phyloP scores from a whole-genome alignment of 192 early-diverging fungal genomes.

The Coemansia sp. region DNA sequence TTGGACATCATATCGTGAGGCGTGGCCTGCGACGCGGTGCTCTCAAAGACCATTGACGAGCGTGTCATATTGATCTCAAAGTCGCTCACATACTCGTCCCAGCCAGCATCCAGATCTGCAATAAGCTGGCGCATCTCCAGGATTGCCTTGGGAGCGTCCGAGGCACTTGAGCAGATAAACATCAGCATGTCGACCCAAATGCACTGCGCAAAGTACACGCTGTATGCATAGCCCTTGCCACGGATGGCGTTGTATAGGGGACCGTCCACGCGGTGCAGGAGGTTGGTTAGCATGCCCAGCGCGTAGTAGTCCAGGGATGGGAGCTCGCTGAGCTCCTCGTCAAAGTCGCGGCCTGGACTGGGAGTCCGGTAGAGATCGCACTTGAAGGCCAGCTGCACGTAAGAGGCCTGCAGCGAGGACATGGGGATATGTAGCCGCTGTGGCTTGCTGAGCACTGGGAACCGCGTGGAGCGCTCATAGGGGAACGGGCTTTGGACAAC shows the following conservation, averaged over 20 bases:
- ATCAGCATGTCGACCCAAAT: constrained; percentile 60
- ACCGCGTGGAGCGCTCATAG: constrained; percentile 36
- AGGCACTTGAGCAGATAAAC: constrained; percentile 21
- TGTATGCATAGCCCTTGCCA: constrained; percentile 76
- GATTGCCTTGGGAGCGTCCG: constrained; percentile 33
- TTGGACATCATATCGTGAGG: constrained; percentile 13
- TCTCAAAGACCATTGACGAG: constrained; percentile 21
- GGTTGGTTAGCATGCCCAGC: constrained; percentile 62
- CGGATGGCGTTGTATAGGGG: constrained; percentile 74
- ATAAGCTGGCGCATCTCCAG: constrained; percentile 22
- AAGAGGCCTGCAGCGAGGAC: constrained; percentile 52
- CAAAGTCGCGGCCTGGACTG: constrained; percentile 15
- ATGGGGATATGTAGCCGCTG: constrained; percentile 51
- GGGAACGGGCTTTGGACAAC: constrained; percentile 36
- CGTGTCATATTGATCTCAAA: constrained; percentile 47
- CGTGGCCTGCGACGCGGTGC: constrained; percentile 12
- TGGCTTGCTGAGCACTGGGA: constrained; percentile 42
- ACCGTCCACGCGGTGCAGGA: constrained; percentile 71
- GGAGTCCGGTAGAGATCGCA: constrained; percentile 34
- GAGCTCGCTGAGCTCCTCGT: constrained; percentile 37
- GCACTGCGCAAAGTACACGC: constrained; percentile 56
- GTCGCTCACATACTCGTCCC: constrained; percentile 35
- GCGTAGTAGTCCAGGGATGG: constrained; percentile 55
- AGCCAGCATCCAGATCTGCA: constrained; percentile 13
- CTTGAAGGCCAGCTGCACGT: constrained; percentile 40